phyloP scores from a whole-genome alignment of 768 basidiomycete genomes.

The Lactarius akahatsu region DNA sequence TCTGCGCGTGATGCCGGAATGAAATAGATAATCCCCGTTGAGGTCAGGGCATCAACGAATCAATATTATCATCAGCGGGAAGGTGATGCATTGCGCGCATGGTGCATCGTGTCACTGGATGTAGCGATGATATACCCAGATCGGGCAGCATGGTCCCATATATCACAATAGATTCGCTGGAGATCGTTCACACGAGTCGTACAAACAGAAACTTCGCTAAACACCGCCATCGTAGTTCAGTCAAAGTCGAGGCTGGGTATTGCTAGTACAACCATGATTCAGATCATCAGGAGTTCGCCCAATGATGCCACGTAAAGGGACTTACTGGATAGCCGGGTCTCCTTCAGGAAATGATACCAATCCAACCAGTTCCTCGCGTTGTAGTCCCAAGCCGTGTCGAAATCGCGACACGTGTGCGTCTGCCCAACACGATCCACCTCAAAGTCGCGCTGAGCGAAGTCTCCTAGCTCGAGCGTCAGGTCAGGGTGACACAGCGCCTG shows the following conservation, averaged over 20 bases:
- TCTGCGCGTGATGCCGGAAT: too few relatives aligned
- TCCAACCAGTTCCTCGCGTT: slow-evolving; percentile 11
- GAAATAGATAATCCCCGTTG: too few relatives aligned
- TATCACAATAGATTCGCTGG: too few relatives aligned
- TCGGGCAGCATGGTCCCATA: too few relatives aligned
- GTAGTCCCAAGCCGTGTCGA: slow-evolving; percentile 33
- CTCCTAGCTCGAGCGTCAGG: slow-evolving; percentile 39
- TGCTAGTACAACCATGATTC: neutral
- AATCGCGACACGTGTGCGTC: slow-evolving; percentile 38
- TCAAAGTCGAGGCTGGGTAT: slow-evolving; percentile 3
- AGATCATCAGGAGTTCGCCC: neutral
- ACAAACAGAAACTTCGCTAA: too few relatives aligned
- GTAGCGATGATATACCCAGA: too few relatives aligned
- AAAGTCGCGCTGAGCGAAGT: slow-evolving; percentile 33
- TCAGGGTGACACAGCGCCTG: slow-evolving; percentile 41
- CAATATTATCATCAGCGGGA: too few relatives aligned
- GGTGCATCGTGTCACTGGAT: too few relatives aligned
- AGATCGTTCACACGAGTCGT: too few relatives aligned
- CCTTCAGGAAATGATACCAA: slow-evolving; percentile 11
- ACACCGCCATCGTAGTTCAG: too few relatives aligned
- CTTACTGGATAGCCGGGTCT: neutral
- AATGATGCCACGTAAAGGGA: neutral
- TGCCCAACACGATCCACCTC: slow-evolving; percentile 36
- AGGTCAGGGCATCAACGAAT: too few relatives aligned
- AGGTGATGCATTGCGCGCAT: too few relatives aligned